A percentile compares a stretch with the other conserved stretches of the same genome.
phyloP scores from a whole-genome alignment of 2,329 filamentous ascomycete species.

The Neopestalotiopsis clavispora region DNA sequence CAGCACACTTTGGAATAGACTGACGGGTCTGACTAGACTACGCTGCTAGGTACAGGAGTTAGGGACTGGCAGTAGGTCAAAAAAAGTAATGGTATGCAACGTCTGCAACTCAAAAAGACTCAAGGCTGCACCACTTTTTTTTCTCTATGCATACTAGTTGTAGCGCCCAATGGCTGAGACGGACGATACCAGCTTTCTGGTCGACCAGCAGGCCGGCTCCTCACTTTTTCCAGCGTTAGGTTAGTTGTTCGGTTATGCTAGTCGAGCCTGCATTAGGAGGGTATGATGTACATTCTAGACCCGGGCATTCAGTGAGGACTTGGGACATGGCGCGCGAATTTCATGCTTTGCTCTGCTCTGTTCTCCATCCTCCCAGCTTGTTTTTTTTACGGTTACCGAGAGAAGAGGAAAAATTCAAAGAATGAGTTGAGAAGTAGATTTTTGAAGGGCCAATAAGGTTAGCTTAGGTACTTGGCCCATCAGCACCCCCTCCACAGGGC shows the following conservation, averaged over 20 bases:
- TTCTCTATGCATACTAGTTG: background rate
- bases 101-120: constrained; percentile 2
- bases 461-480: too few species aligned
- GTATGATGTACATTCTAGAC: constrained; percentile 5
- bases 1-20: constrained; percentile 1
- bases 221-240: too few species aligned
- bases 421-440: too few species aligned
- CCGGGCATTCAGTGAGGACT: background rate
- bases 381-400: too few species aligned
- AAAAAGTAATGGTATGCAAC: constrained; percentile 3
- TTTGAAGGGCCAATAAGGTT: too few species aligned
- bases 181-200: background rate
- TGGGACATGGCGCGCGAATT: background rate
- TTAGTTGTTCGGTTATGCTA: constrained; percentile 4
- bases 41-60: background rate
- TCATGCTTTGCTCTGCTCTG: background rate
- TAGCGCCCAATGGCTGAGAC: background rate
- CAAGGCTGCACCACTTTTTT: background rate
- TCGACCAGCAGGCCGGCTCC: constrained; percentile 7
- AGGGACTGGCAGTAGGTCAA: background rate
- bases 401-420: too few species aligned
- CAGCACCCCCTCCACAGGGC: too few species aligned
- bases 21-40: background rate
- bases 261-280: constrained; percentile 5
- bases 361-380: too few species aligned